Conservation (phyloP, 2,329 filamentous ascomycete genomes). For the Talaromyces sp. region DNA sequence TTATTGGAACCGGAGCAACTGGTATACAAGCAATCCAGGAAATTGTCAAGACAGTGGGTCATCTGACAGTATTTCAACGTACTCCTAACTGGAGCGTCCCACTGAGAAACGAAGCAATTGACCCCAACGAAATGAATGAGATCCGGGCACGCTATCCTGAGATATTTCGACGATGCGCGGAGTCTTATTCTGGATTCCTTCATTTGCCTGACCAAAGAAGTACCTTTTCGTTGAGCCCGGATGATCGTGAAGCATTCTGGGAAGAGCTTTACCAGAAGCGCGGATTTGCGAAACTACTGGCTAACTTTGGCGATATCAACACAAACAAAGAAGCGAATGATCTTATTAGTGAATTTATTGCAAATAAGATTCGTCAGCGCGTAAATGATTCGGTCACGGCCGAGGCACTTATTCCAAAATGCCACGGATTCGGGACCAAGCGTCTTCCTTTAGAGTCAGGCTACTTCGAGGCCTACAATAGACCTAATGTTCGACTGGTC, state of each 20-base stretch:
- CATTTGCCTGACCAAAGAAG: constrained; percentile 8
- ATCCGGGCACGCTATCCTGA: constrained; percentile 12
- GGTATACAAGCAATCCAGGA: constrained; percentile 41
- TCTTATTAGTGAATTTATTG: constrained; percentile 12
- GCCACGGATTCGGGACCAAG: constrained; percentile 14
- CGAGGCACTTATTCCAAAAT: constrained; percentile 14
- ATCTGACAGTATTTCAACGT: constrained; percentile 28
- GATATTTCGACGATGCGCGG: constrained; percentile 17
- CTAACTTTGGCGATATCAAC: constrained; percentile 28
- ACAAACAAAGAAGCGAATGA: constrained; percentile 12
- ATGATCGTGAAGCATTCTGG: constrained; percentile 15
- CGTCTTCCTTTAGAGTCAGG: constrained; percentile 14
- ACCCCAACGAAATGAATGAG: constrained; percentile 18
- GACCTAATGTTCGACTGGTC: constrained; percentile 12
- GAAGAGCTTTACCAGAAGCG: constrained; percentile 19
- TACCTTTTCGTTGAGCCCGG: not conserved
- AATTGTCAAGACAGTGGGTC: constrained; percentile 16
- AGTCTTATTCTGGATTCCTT: constrained; percentile 16
- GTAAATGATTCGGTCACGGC: constrained; percentile 12
- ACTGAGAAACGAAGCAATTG: constrained; percentile 23
- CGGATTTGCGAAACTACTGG: constrained; percentile 24
- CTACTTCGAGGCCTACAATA: constrained; percentile 14
- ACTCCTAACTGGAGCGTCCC: constrained; percentile 31
- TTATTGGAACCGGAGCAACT: constrained; percentile 28
- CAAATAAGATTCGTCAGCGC: constrained; percentile 14